Percentiles rank a stretch among this genome's conserved stretches.
Evolutionary conservation across 2,329 filamentous ascomycete species (phyloP).

Genomic region (Fragosphaeria purpurea): DNA sequence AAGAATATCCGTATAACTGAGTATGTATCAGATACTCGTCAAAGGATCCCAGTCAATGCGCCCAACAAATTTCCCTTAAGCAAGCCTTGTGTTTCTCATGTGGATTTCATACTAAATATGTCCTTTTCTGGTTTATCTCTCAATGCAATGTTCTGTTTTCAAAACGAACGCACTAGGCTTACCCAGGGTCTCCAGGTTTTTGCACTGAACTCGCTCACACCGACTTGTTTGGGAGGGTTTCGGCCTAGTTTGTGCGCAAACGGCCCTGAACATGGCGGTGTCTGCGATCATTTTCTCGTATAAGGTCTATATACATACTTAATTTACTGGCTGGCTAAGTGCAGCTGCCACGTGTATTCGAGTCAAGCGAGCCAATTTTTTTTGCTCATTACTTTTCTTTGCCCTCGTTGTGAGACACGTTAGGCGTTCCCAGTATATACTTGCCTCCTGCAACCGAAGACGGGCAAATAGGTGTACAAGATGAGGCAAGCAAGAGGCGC

Average conservation of each 20-base stretch:
- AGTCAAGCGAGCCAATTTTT: constrained; percentile 34
- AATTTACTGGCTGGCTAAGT: constrained; percentile 1
- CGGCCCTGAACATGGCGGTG: constrained; percentile 6
- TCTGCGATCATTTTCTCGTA: too few relatives aligned
- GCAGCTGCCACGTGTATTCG: constrained; percentile 40
- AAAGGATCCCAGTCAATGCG: too few relatives aligned
- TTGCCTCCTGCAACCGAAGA: neutral
- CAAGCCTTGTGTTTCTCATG: too few relatives aligned
- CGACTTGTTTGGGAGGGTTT: neutral
- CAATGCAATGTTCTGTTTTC: too few relatives aligned
- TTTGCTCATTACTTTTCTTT: neutral
- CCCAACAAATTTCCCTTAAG: too few relatives aligned
- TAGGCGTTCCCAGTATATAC: neutral
- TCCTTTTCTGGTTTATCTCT: too few relatives aligned
- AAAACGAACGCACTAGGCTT: too few relatives aligned
- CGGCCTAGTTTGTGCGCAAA: neutral
- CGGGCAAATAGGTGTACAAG: neutral
- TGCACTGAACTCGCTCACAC: neutral
- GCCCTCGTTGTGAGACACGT: neutral
- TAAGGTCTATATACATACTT: too few relatives aligned
- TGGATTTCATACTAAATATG: too few relatives aligned
- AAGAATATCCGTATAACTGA: too few relatives aligned
- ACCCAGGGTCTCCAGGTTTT: too few relatives aligned
- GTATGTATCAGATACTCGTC: too few relatives aligned
- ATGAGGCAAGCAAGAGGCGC: neutral